A percentile compares a stretch with the other conserved stretches of the same genome.
These are phyloP conservation scores for Trifolium fragiferum DNA, from an alignment of 306 rosid species.

Conservation along the genomic window DNA sequence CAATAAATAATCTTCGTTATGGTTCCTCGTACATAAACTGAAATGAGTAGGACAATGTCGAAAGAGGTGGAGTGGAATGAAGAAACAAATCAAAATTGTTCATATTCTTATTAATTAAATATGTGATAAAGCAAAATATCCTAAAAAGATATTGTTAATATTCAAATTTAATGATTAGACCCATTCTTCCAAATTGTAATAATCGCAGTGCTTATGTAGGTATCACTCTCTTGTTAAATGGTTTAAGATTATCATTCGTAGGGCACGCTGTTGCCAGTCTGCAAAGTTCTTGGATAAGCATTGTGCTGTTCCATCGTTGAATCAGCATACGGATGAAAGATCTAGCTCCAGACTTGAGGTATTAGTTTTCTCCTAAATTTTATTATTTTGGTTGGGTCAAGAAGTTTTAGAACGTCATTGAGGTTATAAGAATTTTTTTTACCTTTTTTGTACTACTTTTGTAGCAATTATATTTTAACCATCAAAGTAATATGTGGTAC, in stretches of 20 bases:
- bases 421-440: constrained; percentile 24
- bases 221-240: constrained; percentile 60
- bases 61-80: constrained; percentile 4
- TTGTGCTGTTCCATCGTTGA: constrained; percentile 54
- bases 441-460: constrained; percentile 2
- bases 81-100: not conserved
- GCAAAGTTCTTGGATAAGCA: constrained; percentile 73
- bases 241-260: constrained; percentile 65
- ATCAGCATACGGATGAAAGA: constrained; percentile 40
- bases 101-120: not conserved
- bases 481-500: constrained; percentile 11
- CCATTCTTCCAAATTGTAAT: constrained; percentile 31
- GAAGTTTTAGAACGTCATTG: constrained; percentile 23
- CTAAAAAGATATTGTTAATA: not conserved
- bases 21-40: constrained; percentile 24
- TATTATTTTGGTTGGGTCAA: constrained; percentile 29
- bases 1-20: constrained; percentile 5
- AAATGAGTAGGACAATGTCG: not conserved
- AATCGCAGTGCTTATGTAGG: constrained; percentile 55
- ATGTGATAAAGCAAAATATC: constrained; percentile 9
- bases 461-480: not conserved
- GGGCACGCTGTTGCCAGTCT: constrained; percentile 61
- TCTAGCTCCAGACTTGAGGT: constrained; percentile 57
- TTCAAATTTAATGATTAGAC: constrained; percentile 22
- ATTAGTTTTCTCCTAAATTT: constrained; percentile 36